Base-by-base conservation (phyloP, 2,329 filamentous ascomycete species). In the Eutypa lata region DNA sequence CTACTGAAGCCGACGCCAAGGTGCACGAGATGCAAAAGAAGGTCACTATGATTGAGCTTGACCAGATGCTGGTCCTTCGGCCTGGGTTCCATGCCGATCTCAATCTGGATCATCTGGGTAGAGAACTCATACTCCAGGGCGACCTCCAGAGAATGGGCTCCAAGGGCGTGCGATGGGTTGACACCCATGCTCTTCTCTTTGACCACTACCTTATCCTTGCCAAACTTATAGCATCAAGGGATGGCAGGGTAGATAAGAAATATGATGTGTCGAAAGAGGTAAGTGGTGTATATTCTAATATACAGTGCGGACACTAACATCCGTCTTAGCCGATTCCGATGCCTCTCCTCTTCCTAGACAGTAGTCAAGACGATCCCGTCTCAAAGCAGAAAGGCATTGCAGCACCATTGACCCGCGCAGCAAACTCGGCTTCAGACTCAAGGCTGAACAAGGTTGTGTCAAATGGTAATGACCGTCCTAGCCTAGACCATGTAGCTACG, bases 141-240 rank as follows among this genome's bases (percentile, higher is more conserved):
- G 92, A 97, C 62, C 75, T 99, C 53, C 91, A 95, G 68, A 82
- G 94, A 57, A 88, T 91, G 76, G 91, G 93, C 51, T 90, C 87
- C 43, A 95, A 90, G 68, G 86, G 91, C 52, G 94, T 97, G 67
- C 88, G 87, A 57, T 96, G 93, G 88, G 86, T 97, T 7, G 94
- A 99, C 64, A 95, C 90, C 0, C 91, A 97, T 68, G 91, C 90
- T 2, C 81, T 99, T 45, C 80, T 99, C 0, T 97, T 99, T 66
- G 95, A 99, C 65, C 92, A 99, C 71, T 99, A 97, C 69, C 80
- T 99, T 37, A 92, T 99, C 33, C 75, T 99, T 44, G 89, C 94
- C 38, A 99, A 99, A 75, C 80, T 90, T 7, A 78, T 86, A 3
- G 77, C 81, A 11, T 77, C 85, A 45, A 91, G 91, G 63, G 83